phyloP scores from a whole-genome alignment of 1,284 basidiomycete species.

The Fistulinella cinereoalba region DNA sequence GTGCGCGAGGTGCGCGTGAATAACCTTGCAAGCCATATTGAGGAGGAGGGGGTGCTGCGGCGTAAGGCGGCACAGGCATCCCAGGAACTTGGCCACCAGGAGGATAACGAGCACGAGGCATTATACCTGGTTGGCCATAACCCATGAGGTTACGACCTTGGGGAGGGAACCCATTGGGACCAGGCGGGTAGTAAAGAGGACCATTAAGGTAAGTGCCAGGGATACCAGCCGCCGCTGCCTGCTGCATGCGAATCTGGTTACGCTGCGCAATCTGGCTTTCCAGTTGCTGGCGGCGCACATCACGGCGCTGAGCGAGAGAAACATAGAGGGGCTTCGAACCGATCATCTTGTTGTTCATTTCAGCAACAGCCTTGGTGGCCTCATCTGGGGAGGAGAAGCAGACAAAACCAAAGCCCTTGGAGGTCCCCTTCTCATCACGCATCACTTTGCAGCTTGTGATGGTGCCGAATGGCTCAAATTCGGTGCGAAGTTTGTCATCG shows the following conservation, averaged over 20 bases:
- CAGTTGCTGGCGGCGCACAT: conserved; percentile 96
- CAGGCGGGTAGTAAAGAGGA: conserved; percentile 87
- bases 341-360: conserved; percentile 99
- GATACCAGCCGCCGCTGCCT: conserved; percentile 83
- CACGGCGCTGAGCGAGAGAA: conserved; percentile 97
- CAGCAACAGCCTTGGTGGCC: conserved; percentile 98
- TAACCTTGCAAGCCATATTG: conserved; percentile 64
- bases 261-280: conserved; percentile 98
- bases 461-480: conserved; percentile 96
- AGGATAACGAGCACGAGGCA: conserved; percentile 81
- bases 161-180: conserved; percentile 77
- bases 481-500: conserved; percentile 90
- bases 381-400: conserved; percentile 99
- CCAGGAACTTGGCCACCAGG: conserved; percentile 73
- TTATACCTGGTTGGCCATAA: conserved; percentile 80
- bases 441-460: conserved; percentile 99
- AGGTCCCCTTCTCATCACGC: conserved; percentile 90
- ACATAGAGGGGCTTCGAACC: conserved; percentile 99
- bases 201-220: conserved; percentile 81
- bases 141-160: conserved; percentile 81
- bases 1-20: conserved; percentile 51
- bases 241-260: conserved; percentile 93
- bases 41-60: conserved; percentile 64
- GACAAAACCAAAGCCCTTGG: conserved; percentile 98
- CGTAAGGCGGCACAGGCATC: conserved; percentile 74